These are phyloP conservation scores for Macrocystidia cucumis DNA, from an alignment of 1,284 basidiomycete species.

Conservation along the genomic window DNA sequence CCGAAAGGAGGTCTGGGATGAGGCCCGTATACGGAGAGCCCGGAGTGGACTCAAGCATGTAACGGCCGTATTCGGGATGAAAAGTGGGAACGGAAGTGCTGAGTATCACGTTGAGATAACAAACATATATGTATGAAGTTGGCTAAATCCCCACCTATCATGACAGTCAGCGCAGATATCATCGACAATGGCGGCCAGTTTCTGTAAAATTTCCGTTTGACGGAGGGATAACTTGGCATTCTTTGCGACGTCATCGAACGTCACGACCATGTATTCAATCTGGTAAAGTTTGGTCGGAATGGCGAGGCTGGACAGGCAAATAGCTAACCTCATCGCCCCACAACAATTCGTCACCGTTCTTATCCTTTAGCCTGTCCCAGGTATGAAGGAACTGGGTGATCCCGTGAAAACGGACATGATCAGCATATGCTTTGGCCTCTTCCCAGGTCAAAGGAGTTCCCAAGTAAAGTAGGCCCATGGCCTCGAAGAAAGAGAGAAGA, in stretches of 20 bases:
- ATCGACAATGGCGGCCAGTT: constrained; percentile 65
- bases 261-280: constrained; percentile 96
- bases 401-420: constrained; percentile 90
- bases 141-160: constrained; percentile 38
- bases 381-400: constrained; percentile 93
- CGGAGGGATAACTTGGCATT: constrained; percentile 87
- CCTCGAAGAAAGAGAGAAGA: constrained; percentile 1
- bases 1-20: constrained; percentile 78
- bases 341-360: constrained; percentile 88
- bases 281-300: no score
- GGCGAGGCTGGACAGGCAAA: no score
- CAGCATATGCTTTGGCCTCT: constrained; percentile 81
- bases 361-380: constrained; percentile 89
- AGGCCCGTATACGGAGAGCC: constrained; percentile 90
- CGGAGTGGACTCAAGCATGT: constrained; percentile 98
- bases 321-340: constrained; percentile 99
- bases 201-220: constrained; percentile 89
- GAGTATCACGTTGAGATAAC: constrained; percentile 8
- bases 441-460: constrained; percentile 94
- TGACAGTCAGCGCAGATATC: constrained; percentile 58
- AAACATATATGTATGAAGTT: constrained; percentile 7
- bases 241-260: constrained; percentile 73
- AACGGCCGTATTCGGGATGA: constrained; percentile 97
- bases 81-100: constrained; percentile 85
- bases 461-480: constrained; percentile 93